A percentile compares a stretch with the other conserved stretches of the same genome.
These are phyloP conservation scores for Metschnikowia picachoensis DNA, from an alignment of 805 yeast species.

Conservation along the genomic window DNA sequence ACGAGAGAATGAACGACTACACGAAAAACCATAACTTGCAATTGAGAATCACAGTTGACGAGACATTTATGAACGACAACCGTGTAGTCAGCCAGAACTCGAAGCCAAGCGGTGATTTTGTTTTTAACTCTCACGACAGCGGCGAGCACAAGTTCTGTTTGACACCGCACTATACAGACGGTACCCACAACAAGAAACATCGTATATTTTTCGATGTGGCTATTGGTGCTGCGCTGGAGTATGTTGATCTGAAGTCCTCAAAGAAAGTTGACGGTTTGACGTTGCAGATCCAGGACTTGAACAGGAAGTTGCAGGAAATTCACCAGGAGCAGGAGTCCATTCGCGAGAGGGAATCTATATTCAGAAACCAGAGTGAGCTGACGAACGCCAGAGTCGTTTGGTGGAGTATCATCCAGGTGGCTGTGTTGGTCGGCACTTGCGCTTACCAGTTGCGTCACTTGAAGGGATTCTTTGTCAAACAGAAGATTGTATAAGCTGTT, in stretches of 20 bases:
- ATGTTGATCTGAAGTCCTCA: slow-evolving; percentile 59
- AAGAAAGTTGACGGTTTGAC: slow-evolving; percentile 51
- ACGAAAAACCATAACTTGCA: slow-evolving; percentile 53
- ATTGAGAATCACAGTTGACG: slow-evolving; percentile 46
- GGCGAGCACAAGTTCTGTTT: slow-evolving; percentile 87
- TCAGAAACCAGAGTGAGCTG: slow-evolving; percentile 73
- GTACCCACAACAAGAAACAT: slow-evolving; percentile 59
- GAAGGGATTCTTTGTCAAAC: slow-evolving; percentile 80
- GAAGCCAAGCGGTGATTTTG: slow-evolving; percentile 58
- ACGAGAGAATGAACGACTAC: slow-evolving; percentile 44
- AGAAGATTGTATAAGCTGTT: slow-evolving; percentile 60
- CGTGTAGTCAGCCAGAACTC: slow-evolving; percentile 68
- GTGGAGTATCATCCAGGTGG: slow-evolving; percentile 71
- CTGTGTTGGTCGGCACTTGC: slow-evolving; percentile 66
- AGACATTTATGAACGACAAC: slow-evolving; percentile 77
- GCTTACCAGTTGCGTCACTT: slow-evolving; percentile 73
- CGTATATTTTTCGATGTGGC: slow-evolving; percentile 73
- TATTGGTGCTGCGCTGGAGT: slow-evolving; percentile 56
- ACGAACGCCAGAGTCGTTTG: slow-evolving; percentile 69
- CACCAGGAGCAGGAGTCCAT: slow-evolving; percentile 63
- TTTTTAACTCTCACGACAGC: slow-evolving; percentile 75
- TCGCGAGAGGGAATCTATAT: slow-evolving; percentile 72
- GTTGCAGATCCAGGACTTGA: slow-evolving; percentile 53
- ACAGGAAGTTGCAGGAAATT: slow-evolving; percentile 53
- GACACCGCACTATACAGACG: slow-evolving; percentile 57